phyloP scores from a whole-genome alignment of 2,329 filamentous ascomycete genomes.

The Emericellopsis atlantica region DNA sequence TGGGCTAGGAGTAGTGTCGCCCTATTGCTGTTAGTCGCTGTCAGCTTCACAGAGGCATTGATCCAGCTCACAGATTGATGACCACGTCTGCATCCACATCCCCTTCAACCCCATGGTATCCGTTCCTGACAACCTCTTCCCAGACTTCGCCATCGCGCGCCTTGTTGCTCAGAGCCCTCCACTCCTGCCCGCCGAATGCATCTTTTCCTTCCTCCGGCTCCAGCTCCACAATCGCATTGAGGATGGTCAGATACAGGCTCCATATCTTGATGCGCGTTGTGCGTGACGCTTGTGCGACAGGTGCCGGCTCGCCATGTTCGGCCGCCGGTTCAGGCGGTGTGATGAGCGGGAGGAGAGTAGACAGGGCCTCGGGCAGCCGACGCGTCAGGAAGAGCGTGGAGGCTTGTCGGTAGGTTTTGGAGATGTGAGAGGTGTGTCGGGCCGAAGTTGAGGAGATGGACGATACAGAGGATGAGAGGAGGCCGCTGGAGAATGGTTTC shows the following conservation, averaged over 20 bases:
- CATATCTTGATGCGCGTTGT: conserved; percentile 88
- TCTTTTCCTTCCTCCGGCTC: conserved; percentile 83
- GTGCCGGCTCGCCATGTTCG: conserved; percentile 46
- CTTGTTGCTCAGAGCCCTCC: conserved; percentile 69
- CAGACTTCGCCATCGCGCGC: conserved; percentile 86
- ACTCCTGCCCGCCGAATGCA: conserved; percentile 74
- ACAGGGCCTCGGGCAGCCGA: conserved; percentile 78
- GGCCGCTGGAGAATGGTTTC: conserved; percentile 33
- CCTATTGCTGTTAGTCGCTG: conserved; percentile 27
- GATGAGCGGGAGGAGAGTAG: conserved; percentile 74
- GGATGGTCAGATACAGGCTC: conserved; percentile 88
- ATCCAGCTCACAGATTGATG: conserved; percentile 57
- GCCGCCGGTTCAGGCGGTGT: conserved; percentile 35
- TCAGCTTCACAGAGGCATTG: background rate
- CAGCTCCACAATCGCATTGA: conserved; percentile 84
- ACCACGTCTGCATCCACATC: conserved; percentile 93
- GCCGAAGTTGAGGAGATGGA: conserved; percentile 44
- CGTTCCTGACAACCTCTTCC: conserved; percentile 80
- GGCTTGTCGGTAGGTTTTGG: conserved; percentile 87
- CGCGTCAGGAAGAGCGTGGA: conserved; percentile 92
- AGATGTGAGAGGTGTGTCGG: conserved; percentile 61
- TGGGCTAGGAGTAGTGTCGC: conserved; percentile 87
- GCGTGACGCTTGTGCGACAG: conserved; percentile 67
- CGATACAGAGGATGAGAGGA: conserved; percentile 54
- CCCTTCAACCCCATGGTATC: conserved; percentile 79